Evolutionary conservation across 345 rosid species (phyloP).

Genomic region (Geranium brycei): DNA sequence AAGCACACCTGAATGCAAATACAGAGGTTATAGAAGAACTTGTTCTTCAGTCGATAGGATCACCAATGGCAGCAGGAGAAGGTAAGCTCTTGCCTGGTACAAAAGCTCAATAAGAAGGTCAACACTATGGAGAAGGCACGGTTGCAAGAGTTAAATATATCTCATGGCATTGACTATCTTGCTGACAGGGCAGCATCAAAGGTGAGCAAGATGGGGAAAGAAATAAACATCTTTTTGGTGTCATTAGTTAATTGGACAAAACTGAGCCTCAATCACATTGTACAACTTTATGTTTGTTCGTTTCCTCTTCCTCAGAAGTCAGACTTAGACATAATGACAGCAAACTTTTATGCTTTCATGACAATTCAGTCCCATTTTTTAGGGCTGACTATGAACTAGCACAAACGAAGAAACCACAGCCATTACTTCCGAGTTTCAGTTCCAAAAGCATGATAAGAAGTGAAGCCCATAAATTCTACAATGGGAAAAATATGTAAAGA

Average conservation of each 20-base stretch:
- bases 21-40: no score
- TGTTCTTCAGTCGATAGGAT: no score
- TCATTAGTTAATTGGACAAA: neutral
- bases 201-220: no score
- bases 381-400: constrained; percentile 1
- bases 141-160: no score
- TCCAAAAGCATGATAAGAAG: neutral
- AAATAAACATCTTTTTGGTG: neutral
- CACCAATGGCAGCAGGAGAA: no score
- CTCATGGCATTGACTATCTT: no score
- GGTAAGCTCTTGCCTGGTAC: no score
- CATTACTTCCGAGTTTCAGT: neutral
- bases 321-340: neutral
- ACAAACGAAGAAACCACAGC: neutral
- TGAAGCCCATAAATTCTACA: neutral
- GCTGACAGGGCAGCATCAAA: no score
- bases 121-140: no score
- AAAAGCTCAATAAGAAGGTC: no score
- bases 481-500: constrained; percentile 4
- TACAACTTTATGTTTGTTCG: neutral
- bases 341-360: neutral
- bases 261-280: neutral
- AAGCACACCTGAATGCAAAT: no score
- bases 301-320: neutral
- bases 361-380: neutral